Conservation (phyloP, 208 protist genomes). For the Leishmania lainsoni region DNA sequence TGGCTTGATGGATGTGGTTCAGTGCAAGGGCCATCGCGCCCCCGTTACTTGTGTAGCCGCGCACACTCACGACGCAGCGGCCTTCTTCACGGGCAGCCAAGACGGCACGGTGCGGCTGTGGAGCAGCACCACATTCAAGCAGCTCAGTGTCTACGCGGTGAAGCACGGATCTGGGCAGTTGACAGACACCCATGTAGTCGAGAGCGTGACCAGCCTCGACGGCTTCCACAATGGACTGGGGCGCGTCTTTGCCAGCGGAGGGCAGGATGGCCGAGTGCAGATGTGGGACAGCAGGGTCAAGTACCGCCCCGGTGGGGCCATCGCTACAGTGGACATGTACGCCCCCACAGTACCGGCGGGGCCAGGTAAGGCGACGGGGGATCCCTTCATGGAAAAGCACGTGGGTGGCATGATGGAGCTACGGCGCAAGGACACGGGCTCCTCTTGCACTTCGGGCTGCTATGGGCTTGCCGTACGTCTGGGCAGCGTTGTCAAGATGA, state of each 20-base stretch:
- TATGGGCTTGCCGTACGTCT: slow-evolving; percentile 55
- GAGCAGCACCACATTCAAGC: slow-evolving; percentile 47
- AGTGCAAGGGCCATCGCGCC: slow-evolving; percentile 73
- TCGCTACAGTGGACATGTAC: slow-evolving; percentile 54
- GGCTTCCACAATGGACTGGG: slow-evolving; percentile 20
- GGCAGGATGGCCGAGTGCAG: slow-evolving; percentile 71
- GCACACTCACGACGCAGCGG: slow-evolving; percentile 33
- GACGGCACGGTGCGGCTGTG: slow-evolving; percentile 80
- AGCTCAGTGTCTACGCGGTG: slow-evolving; percentile 55
- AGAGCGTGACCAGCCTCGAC: slow-evolving; percentile 48
- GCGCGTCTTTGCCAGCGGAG: slow-evolving; percentile 68
- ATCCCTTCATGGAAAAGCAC: slow-evolving; percentile 52
- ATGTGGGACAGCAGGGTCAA: slow-evolving; percentile 74
- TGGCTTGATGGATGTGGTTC: slow-evolving; percentile 67
- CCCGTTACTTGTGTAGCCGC: slow-evolving; percentile 64
- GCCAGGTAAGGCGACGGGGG: not conserved
- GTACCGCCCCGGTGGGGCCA: slow-evolving; percentile 65
- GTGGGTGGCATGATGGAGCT: slow-evolving; percentile 71
- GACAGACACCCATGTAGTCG: slow-evolving; percentile 70
- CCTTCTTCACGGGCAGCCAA: slow-evolving; percentile 67
- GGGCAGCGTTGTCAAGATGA: slow-evolving; percentile 35
- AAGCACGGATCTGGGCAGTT: slow-evolving; percentile 81
- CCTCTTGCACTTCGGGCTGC: not conserved
- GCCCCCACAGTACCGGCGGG: not conserved
- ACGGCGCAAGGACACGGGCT: not conserved